These are phyloP conservation scores for Rutstroemia sp. DNA, from an alignment of 2,329 filamentous ascomycete species.

Conservation along the genomic window DNA sequence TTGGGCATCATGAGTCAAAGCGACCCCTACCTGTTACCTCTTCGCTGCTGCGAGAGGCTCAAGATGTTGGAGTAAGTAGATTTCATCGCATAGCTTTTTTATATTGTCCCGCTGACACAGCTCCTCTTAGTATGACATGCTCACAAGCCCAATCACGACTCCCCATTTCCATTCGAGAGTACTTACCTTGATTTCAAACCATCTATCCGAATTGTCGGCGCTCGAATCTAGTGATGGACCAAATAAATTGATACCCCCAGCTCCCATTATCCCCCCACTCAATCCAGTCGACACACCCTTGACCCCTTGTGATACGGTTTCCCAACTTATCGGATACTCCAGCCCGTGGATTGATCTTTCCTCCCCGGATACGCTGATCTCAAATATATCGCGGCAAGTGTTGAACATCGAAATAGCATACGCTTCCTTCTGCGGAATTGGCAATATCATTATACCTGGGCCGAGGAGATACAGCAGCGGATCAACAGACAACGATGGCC, in stretches of 20 bases:
- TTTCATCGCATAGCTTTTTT: not conserved
- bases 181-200: constrained; percentile 50
- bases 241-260: constrained; percentile 40
- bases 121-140: constrained; percentile 61
- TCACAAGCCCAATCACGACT: constrained; percentile 73
- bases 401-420: constrained; percentile 88
- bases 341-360: constrained; percentile 91
- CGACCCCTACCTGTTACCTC: constrained; percentile 54
- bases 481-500: constrained; percentile 43
- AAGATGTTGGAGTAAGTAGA: constrained; percentile 59
- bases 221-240: constrained; percentile 35
- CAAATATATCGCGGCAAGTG: constrained; percentile 81
- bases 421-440: constrained; percentile 88
- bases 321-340: constrained; percentile 69
- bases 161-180: constrained; percentile 63
- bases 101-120: not conserved
- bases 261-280: constrained; percentile 59
- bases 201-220: constrained; percentile 37
- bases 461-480: constrained; percentile 55
- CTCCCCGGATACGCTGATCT: constrained; percentile 73
- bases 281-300: constrained; percentile 73
- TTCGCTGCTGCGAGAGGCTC: constrained; percentile 56
- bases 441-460: constrained; percentile 74
- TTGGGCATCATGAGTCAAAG: constrained; percentile 67
- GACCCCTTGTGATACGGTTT: constrained; percentile 59